Conservation (phyloP, 129 eudicot genomes). For the Flaveria ramosissima region DNA sequence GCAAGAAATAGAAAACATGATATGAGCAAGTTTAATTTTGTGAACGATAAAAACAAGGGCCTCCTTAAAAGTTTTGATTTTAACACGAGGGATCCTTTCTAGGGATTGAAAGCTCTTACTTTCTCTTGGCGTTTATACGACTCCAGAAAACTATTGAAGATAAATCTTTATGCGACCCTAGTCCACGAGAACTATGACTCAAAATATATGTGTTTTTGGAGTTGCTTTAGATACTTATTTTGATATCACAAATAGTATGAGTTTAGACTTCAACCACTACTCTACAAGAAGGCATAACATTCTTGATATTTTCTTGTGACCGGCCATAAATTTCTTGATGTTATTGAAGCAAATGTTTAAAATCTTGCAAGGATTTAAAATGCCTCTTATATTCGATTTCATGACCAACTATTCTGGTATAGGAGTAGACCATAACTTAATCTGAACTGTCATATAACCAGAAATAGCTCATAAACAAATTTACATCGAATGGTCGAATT, state of each 20-base stretch:
- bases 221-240: not conserved
- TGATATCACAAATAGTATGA: not conserved
- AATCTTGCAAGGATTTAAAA: not conserved
- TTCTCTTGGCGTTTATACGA: not conserved
- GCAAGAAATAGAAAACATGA: not conserved
- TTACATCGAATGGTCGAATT: not conserved
- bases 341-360: not conserved
- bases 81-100: not conserved
- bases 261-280: conserved; percentile 9
- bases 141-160: not conserved
- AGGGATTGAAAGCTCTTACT: not conserved
- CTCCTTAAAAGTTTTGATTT: not conserved
- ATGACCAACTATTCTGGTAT: not conserved
- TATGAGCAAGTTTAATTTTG: not conserved
- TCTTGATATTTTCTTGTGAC: not conserved
- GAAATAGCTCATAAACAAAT: not conserved
- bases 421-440: not conserved
- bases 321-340: too few relatives aligned
- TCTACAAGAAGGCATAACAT: not conserved
- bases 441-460: not conserved
- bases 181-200: not conserved
- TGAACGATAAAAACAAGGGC: not conserved
- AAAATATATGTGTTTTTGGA: not conserved
- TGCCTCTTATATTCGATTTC: not conserved
- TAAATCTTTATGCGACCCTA: not conserved